Base-by-base conservation (phyloP, 306 rosid species). In the Dryas drummondii region DNA sequence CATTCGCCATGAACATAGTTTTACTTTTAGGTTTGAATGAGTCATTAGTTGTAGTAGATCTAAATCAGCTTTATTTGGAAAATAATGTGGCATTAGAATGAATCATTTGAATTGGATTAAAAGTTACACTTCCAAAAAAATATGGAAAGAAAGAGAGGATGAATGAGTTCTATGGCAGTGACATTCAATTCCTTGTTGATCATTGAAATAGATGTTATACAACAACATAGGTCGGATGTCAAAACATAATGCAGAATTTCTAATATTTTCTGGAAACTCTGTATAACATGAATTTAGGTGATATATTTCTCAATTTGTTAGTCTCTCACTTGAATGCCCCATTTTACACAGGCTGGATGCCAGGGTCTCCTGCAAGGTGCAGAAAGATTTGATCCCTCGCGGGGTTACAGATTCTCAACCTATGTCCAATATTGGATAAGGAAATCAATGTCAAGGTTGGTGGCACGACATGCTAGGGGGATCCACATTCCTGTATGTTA, bases 381-480 rank as follows among this genome's bases (percentile, higher is more conserved):
- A 5, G 97, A 87, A 76, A 85, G 97, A 85, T 94, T 91, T 81
- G 98, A 94, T 76, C 79, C 76, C 44, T 78, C 89, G 54, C 87
- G 87, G 77, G 98, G 98, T 48, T 88, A 86, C 78, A 83, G 84
- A 85, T 88, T 94, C 90, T 91, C 98, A 71, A 94, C 98, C 48
- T 94, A 94, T 81, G 96, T 87, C 54, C 96, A 90, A 53, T 91
- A 87, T 81, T 94, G 98, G 98, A 90, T 91, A 74, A 88, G 93
- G 84, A 91, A 87, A 81, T 84, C 97, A 59, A 90, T 94, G 90
- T 91, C 89, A 50, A 87, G 72, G 79, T 79, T 87, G 86, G 91
- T 90, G 83, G 79, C 88, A 17, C 85, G 68, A 46, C 84, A 84
- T 81, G 85, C 94, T 5, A 90, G 93, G 59, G 93, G 94, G 77